Conservation (phyloP, 2,329 filamentous ascomycete species). For the Metarhizium humberi region DNA sequence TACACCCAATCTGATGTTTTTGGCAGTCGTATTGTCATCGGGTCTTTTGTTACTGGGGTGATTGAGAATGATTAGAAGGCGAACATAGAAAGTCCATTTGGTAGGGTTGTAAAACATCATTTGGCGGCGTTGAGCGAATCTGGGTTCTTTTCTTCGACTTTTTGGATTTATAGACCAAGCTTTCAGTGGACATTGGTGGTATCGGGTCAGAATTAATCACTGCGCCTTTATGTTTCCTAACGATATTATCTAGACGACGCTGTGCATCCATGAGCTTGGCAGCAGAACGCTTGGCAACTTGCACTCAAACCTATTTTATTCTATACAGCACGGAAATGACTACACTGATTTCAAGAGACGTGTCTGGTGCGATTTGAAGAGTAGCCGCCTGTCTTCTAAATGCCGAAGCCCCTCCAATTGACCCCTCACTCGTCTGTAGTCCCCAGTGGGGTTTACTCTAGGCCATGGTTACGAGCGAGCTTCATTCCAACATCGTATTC, state of each 20-base stretch:
- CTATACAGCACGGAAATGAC: not conserved
- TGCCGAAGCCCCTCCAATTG: not conserved
- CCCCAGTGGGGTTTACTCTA: not conserved
- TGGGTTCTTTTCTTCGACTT: not conserved
- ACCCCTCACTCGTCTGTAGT: not conserved
- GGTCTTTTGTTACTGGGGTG: not conserved
- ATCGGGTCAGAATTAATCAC: too few species aligned
- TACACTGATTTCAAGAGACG: not conserved
- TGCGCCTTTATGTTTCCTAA: not conserved
- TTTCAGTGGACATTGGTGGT: not conserved
- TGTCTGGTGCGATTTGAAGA: not conserved
- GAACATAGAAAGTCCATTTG: not conserved
- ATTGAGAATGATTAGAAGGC: not conserved
- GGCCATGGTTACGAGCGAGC: not conserved
- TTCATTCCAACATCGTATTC: not conserved
- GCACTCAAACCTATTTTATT: too few species aligned
- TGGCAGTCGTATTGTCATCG: not conserved
- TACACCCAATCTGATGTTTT: slow-evolving; percentile 9
- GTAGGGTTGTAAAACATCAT: not conserved
- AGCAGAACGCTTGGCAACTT: not conserved
- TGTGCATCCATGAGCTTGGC: not conserved
- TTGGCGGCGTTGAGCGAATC: not conserved
- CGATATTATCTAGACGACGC: not conserved
- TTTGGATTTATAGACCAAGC: not conserved
- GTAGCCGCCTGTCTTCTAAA: not conserved